These are phyloP conservation scores for Penicillium paneum DNA, from an alignment of 2,329 filamentous ascomycete species.

Conservation along the genomic window DNA sequence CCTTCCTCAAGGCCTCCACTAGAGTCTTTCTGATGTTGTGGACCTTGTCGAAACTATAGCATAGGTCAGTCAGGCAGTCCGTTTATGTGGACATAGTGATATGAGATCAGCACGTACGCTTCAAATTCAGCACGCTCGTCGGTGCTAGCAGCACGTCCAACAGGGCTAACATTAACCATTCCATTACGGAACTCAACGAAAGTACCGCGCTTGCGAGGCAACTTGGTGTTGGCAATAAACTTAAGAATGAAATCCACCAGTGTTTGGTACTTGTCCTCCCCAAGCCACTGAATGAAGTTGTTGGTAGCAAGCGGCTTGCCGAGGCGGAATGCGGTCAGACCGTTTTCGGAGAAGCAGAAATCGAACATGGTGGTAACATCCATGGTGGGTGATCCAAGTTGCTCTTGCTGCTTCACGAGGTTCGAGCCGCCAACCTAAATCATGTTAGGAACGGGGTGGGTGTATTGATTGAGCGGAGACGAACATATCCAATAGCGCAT, in stretches of 20 bases:
- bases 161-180: slow-evolving; percentile 64
- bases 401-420: slow-evolving; percentile 91
- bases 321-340: slow-evolving; percentile 82
- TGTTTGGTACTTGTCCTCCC: slow-evolving; percentile 70
- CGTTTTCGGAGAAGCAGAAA: slow-evolving; percentile 97
- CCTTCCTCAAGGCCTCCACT: slow-evolving; percentile 71
- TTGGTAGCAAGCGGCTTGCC: slow-evolving; percentile 71
- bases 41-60: slow-evolving; percentile 64
- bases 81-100: background rate
- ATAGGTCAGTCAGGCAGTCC: slow-evolving; percentile 8
- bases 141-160: slow-evolving; percentile 74
- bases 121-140: slow-evolving; percentile 81
- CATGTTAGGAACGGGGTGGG: slow-evolving; percentile 15
- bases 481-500: slow-evolving; percentile 34
- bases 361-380: slow-evolving; percentile 85
- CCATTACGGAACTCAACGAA: slow-evolving; percentile 65
- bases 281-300: slow-evolving; percentile 89
- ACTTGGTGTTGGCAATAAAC: slow-evolving; percentile 60
- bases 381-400: slow-evolving; percentile 69
- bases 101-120: slow-evolving; percentile 38
- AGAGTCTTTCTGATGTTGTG: slow-evolving; percentile 74
- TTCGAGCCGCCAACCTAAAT: slow-evolving; percentile 76
- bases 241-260: slow-evolving; percentile 58
- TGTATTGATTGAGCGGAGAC: slow-evolving; percentile 8
- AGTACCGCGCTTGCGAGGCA: slow-evolving; percentile 64